Conservation (phyloP, 148 eudicot genomes). For the Camellia japonica region DNA sequence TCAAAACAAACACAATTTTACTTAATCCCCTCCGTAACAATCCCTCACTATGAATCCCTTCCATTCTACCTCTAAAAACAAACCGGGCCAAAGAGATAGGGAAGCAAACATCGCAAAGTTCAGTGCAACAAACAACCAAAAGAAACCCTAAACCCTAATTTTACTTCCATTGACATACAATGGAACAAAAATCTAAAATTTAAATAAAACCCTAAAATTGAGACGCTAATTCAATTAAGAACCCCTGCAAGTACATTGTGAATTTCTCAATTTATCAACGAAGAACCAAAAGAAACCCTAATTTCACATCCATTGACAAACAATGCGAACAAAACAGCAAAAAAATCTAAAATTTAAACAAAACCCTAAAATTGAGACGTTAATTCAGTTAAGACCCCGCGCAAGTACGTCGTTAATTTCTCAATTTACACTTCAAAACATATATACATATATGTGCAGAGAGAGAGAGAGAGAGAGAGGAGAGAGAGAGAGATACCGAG, state of each 20-base stretch:
- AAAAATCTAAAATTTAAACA: neutral
- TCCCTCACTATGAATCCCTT: too few species aligned
- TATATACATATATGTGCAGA: too few species aligned
- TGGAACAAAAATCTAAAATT: too few species aligned
- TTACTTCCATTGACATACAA: neutral
- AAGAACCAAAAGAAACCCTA: neutral
- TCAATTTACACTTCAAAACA: neutral
- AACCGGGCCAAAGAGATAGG: neutral
- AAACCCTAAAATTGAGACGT: neutral
- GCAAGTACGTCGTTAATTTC: neutral
- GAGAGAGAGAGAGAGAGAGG: neutral
- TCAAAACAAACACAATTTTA: too few species aligned
- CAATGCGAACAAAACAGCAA: neutral
- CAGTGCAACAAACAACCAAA: neutral
- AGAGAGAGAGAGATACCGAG: conserved; percentile 34
- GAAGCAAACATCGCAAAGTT: neutral
- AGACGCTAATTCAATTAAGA: neutral
- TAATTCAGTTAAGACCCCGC: neutral
- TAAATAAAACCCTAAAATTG: neutral
- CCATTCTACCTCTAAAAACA: too few species aligned
- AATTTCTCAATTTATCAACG: neutral
- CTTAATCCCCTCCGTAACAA: too few species aligned
- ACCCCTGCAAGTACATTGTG: neutral
- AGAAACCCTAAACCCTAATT: neutral
- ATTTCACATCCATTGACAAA: neutral